Percentiles rank a stretch among this genome's conserved stretches.
Evolutionary conservation across 352 stramenopile genomes (phyloP).

Genomic region (Phytophthora macrochlamydospora): DNA sequence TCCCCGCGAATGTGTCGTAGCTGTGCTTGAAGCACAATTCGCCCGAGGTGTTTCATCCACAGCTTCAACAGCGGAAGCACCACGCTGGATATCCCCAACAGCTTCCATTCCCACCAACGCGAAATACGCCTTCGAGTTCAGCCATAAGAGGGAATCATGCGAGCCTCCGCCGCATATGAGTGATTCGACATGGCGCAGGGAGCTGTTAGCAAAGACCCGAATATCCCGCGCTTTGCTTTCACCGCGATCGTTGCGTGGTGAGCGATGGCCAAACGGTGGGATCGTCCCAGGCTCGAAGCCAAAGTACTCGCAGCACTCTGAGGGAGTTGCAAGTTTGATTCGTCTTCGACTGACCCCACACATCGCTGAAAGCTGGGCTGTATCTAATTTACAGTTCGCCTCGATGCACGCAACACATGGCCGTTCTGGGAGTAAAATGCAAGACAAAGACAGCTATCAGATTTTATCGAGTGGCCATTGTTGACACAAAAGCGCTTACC

Average conservation of each 20-base stretch:
- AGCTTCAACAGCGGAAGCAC: slow-evolving; percentile 24
- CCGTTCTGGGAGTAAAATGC: slow-evolving; percentile 31
- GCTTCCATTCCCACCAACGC: slow-evolving; percentile 37
- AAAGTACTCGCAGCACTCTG: slow-evolving; percentile 65
- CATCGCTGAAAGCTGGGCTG: slow-evolving; percentile 48
- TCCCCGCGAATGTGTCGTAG: neutral
- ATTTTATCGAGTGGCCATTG: too few species aligned
- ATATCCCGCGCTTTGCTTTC: slow-evolving; percentile 9
- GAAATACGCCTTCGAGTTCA: slow-evolving; percentile 52
- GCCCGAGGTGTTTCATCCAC: neutral
- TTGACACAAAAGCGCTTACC: slow-evolving; percentile 29
- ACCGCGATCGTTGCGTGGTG: slow-evolving; percentile 1
- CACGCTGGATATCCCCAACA: slow-evolving; percentile 44
- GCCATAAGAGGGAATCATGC: slow-evolving; percentile 45
- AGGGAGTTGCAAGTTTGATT: slow-evolving; percentile 66
- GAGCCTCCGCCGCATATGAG: slow-evolving; percentile 59
- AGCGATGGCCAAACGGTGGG: slow-evolving; percentile 59
- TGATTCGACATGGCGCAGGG: slow-evolving; percentile 36
- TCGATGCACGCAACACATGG: slow-evolving; percentile 67
- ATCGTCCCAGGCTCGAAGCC: slow-evolving; percentile 71
- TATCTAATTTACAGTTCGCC: slow-evolving; percentile 65
- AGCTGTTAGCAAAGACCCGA: slow-evolving; percentile 48
- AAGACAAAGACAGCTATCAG: too few species aligned
- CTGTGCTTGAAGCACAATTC: neutral
- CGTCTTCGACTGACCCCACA: slow-evolving; percentile 62